Conservation (phyloP, 352 stramenopile genomes). For the Phytophthora kernoviae region DNA sequence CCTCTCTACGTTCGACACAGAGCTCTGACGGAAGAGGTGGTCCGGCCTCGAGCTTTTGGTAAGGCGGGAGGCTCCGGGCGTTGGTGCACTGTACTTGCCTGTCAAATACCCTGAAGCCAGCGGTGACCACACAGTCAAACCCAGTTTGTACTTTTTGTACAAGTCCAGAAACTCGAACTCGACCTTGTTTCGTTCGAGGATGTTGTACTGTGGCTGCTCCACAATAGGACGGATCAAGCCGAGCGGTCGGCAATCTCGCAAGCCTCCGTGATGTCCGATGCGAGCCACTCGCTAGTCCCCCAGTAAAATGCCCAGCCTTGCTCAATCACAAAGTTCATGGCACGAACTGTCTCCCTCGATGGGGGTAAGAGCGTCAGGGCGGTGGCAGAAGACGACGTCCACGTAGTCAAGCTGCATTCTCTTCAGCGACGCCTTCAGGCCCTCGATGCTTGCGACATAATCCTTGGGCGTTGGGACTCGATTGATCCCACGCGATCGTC, state of each 20-base stretch:
- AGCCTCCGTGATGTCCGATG: constrained; percentile 32
- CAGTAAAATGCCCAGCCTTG: constrained; percentile 59
- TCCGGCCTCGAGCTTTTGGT: not conserved
- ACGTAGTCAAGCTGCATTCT: constrained; percentile 48
- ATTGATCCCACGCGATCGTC: constrained; percentile 10
- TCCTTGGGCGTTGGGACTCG: constrained; percentile 24
- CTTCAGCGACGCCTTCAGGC: constrained; percentile 43
- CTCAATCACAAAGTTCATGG: constrained; percentile 64
- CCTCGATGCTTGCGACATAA: constrained; percentile 45
- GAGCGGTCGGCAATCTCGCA: constrained; percentile 36
- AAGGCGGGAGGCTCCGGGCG: constrained; percentile 31
- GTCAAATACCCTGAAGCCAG: constrained; percentile 49
- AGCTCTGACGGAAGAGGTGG: not conserved
- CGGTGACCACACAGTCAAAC: constrained; percentile 54
- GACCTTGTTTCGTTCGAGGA: constrained; percentile 46
- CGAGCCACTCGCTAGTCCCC: constrained; percentile 69
- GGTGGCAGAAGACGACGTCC: constrained; percentile 62
- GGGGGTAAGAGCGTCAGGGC: constrained; percentile 47
- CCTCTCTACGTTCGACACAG: not conserved
- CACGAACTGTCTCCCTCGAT: constrained; percentile 65
- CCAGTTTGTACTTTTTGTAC: constrained; percentile 51
- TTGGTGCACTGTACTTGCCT: constrained; percentile 50
- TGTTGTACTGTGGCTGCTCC: constrained; percentile 74
- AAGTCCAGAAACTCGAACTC: constrained; percentile 51
- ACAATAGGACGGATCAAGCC: constrained; percentile 40